phyloP scores from a whole-genome alignment of 2,329 filamentous ascomycete species.

The Curvularia lunata region DNA sequence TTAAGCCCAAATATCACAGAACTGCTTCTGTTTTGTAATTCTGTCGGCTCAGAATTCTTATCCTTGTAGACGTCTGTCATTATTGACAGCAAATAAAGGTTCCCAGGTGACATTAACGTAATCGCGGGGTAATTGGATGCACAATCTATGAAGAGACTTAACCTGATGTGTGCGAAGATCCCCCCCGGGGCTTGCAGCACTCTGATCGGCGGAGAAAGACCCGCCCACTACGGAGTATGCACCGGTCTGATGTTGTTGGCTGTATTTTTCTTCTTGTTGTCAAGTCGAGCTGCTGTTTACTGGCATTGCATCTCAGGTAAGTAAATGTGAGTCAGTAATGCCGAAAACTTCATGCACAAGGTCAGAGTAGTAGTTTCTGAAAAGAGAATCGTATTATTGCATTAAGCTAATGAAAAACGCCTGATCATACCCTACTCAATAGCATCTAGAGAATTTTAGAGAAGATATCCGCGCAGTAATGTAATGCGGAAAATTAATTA shows the following conservation, averaged over 20 bases:
- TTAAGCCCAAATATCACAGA: constrained; percentile 7
- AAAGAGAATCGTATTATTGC: neutral
- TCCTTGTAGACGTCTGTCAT: neutral
- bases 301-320: neutral
- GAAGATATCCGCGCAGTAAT: neutral
- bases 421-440: constrained; percentile 1
- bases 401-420: neutral
- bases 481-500: neutral
- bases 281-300: neutral
- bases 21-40: neutral
- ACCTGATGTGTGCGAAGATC: neutral
- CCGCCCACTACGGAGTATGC: neutral
- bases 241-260: neutral
- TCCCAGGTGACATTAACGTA: neutral
- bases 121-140: neutral
- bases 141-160: neutral
- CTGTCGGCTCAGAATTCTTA: neutral
- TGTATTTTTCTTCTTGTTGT: neutral
- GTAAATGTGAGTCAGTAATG: too few relatives aligned
- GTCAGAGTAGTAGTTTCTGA: neutral
- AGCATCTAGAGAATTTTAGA: neutral
- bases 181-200: neutral
- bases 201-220: neutral
- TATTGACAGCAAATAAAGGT: neutral
- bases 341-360: neutral